phyloP scores from a whole-genome alignment of 495 filamentous ascomycete species.

The Oleoguttula mirabilis region DNA sequence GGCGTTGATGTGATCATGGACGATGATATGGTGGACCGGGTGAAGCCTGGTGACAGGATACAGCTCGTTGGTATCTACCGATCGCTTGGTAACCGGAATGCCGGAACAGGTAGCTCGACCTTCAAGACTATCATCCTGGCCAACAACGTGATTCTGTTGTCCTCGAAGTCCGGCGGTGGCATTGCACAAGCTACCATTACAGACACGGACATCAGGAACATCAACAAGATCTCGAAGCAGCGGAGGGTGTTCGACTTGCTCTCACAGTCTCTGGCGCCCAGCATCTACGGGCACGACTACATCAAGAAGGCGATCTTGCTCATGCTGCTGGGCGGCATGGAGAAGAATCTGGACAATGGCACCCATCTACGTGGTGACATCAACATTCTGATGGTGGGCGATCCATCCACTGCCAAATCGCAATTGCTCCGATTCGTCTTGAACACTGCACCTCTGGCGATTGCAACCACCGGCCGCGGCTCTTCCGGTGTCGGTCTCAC shows the following conservation, averaged over 20 bases:
- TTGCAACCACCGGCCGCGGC: conserved; percentile 92
- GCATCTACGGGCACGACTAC: conserved; percentile 93
- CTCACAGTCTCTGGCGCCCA: conserved; percentile 93
- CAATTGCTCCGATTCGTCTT: conserved; percentile 94
- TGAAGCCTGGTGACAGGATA: conserved; percentile 91
- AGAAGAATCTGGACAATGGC: conserved; percentile 97
- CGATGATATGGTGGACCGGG: conserved; percentile 88
- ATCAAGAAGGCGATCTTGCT: conserved; percentile 97
- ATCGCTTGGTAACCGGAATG: conserved; percentile 87
- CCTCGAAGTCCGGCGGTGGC: conserved; percentile 90
- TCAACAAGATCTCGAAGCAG: conserved; percentile 95
- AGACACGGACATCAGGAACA: conserved; percentile 96
- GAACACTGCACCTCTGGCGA: conserved; percentile 92
- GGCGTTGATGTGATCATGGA: conserved; percentile 97
- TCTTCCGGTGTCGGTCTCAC: conserved; percentile 98
- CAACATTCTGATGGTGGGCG: conserved; percentile 98
- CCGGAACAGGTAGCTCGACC: conserved; percentile 68
- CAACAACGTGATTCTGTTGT: conserved; percentile 89
- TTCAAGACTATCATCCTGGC: conserved; percentile 90
- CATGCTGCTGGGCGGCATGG: conserved; percentile 95
- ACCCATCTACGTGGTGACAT: conserved; percentile 97
- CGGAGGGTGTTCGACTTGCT: conserved; percentile 86
- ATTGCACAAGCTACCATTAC: conserved; percentile 87
- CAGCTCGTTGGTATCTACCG: conserved; percentile 92
- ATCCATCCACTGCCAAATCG: conserved; percentile 97